These are phyloP conservation scores for Physcomitrium patens DNA, from an alignment of 225 moss, liverwort and hornwort genomes.

Conservation along the genomic window DNA sequence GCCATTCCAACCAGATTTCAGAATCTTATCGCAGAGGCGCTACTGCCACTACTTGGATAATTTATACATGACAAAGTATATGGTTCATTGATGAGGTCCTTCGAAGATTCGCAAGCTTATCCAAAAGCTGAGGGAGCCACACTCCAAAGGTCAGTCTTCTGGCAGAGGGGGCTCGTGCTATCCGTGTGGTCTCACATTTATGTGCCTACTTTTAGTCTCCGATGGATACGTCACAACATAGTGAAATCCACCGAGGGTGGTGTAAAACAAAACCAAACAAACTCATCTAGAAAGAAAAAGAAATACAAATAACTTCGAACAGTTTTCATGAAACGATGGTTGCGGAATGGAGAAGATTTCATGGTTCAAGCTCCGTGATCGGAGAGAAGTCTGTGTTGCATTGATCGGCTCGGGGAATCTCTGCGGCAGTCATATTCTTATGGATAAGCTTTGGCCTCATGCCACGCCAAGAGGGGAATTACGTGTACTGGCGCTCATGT, in stretches of 20 bases:
- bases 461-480: neutral
- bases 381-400: neutral
- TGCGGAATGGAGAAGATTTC: too few relatives aligned
- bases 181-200: conserved; percentile 4
- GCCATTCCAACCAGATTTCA: too few relatives aligned
- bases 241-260: too few relatives aligned
- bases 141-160: conserved; percentile 12
- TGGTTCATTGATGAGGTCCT: conserved; percentile 1
- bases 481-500: neutral
- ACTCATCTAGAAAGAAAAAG: too few relatives aligned
- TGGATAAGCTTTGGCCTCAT: neutral
- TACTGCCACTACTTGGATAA: too few relatives aligned
- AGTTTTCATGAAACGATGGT: too few relatives aligned
- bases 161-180: too few relatives aligned
- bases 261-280: too few relatives aligned
- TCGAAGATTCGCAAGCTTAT: conserved; percentile 23
- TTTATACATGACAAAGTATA: too few relatives aligned
- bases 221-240: neutral
- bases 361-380: too few relatives aligned
- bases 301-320: too few relatives aligned
- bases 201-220: neutral
- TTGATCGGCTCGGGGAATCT: neutral
- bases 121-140: conserved; percentile 8
- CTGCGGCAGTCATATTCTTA: neutral
- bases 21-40: too few relatives aligned